Evolutionary conservation across 1,284 basidiomycete species (phyloP), one percentile per base, ranked within the genome.

Genomic region (Pseudozyma flocculosa): DNA sequence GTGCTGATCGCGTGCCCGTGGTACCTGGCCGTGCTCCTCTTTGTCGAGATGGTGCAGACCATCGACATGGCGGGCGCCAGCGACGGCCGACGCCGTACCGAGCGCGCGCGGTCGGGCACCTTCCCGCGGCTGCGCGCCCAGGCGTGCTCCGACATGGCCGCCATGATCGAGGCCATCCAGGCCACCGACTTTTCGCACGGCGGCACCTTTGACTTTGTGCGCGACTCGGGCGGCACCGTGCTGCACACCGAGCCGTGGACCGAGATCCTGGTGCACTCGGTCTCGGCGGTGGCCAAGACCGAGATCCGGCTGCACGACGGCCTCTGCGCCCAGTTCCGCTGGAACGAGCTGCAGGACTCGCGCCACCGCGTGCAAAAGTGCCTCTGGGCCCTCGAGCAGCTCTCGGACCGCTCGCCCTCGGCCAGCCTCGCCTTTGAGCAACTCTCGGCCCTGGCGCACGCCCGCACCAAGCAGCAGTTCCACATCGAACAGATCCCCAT

Each of bases 41-140:
- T 55, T 34, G 53, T 55, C 39, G 53, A 55, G 26, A 49, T 55
- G 53, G 53, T 55, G 15, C 53, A 55, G 44, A 55, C 53, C 11
- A 43, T 50, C 17, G 48, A 55, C 24, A 46, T 49, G 53, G 53
- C 53, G 1, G 53, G 47, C 2, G 29, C 53, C 9, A 46, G 47
- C 44, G 47, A 49, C 23, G 40, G 45, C 37, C 42, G 40, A 14
- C 36, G 43, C 13, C 38, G 46, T 8, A 26, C 8, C 17, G 43
- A 54, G 19, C 19, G 52, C 15, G 46, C 52, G 5, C 38, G 39
- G 14, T 54, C 52, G 15, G 47, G 46, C 3, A 48, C 44, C 38
- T 48, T 48, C 39, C 46, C 46, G 5, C 24, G 42, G 34, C 52
- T 54, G 19, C 46, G 52, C 15, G 52, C 40, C 40, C 52, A 42